A percentile compares a stretch with the other conserved stretches of the same genome.
Evolutionary conservation across 2,329 filamentous ascomycete genomes (phyloP).

Genomic region (Alternaria panax): DNA sequence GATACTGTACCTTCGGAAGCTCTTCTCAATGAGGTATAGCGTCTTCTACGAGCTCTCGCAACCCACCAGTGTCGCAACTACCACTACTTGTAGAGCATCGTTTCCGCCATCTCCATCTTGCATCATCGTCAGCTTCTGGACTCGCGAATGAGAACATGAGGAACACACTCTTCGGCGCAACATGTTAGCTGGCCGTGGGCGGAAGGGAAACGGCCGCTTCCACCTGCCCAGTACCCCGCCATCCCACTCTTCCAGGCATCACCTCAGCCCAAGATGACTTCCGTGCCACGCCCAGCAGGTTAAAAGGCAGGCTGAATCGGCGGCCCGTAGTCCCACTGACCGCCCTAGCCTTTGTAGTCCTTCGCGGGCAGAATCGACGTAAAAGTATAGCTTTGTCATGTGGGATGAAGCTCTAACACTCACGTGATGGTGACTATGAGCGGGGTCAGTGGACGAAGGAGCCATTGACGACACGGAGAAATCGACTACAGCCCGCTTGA

Average conservation of each 20-base stretch:
- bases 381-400: constrained; percentile 33
- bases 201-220: constrained; percentile 16
- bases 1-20: constrained; percentile 29
- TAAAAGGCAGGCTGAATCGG: constrained; percentile 45
- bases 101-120: constrained; percentile 26
- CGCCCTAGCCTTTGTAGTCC: constrained; percentile 37
- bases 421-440: constrained; percentile 23
- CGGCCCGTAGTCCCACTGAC: constrained; percentile 49
- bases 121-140: constrained; percentile 20
- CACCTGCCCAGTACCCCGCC: constrained; percentile 26
- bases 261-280: constrained; percentile 14
- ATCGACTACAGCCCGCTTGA: constrained; percentile 25
- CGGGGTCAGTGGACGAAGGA: constrained; percentile 23
- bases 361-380: constrained; percentile 41
- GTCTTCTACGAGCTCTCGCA: constrained; percentile 10
- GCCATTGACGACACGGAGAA: constrained; percentile 33
- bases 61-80: constrained; percentile 4
- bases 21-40: constrained; percentile 26
- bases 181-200: background rate
- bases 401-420: constrained; percentile 24
- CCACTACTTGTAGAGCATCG: constrained; percentile 22
- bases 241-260: constrained; percentile 17
- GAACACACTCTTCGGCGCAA: constrained; percentile 18
- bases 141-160: constrained; percentile 22
- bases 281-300: constrained; percentile 23